Evolutionary conservation across 176 grass and related monocot species (phyloP).

Genomic region (Elymus sibiricus): DNA sequence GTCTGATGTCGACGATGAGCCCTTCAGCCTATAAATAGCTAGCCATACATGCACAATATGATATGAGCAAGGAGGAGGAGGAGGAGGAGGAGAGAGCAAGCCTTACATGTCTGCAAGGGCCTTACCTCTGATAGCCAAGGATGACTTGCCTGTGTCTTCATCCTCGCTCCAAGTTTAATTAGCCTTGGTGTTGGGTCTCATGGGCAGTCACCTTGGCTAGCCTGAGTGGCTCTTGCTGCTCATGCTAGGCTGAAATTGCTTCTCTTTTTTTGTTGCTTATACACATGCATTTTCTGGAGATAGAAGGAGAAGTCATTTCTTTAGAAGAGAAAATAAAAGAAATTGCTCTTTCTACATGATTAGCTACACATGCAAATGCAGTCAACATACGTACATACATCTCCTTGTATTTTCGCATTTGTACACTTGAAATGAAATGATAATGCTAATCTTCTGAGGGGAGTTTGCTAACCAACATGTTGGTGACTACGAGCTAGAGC

Average conservation of each 20-base stretch:
- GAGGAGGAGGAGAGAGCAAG: slow-evolving; percentile 15
- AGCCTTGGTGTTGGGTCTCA: slow-evolving; percentile 9
- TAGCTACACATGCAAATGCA: neutral
- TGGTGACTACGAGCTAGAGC: too few species aligned
- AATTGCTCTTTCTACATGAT: neutral
- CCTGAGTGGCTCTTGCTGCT: slow-evolving; percentile 24
- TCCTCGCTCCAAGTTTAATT: neutral
- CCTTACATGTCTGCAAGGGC: slow-evolving; percentile 34
- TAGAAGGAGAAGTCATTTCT: neutral
- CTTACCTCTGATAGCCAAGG: slow-evolving; percentile 40
- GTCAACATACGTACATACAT: too few species aligned
- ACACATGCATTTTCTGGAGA: neutral
- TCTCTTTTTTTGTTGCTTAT: neutral
- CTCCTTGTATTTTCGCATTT: neutral
- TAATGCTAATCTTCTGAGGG: too few species aligned
- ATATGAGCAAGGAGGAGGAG: neutral
- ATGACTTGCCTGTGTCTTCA: slow-evolving; percentile 44
- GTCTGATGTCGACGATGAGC: neutral
- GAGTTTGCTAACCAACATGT: too few species aligned
- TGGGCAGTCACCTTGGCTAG: slow-evolving; percentile 49
- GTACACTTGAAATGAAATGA: neutral
- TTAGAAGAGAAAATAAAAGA: neutral
- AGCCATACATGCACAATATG: neutral
- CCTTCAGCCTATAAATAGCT: slow-evolving; percentile 6
- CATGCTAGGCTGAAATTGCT: slow-evolving; percentile 32